Evolutionary conservation across 1,284 basidiomycete genomes (phyloP).

Genomic region (Chondrostereum purpureum): DNA sequence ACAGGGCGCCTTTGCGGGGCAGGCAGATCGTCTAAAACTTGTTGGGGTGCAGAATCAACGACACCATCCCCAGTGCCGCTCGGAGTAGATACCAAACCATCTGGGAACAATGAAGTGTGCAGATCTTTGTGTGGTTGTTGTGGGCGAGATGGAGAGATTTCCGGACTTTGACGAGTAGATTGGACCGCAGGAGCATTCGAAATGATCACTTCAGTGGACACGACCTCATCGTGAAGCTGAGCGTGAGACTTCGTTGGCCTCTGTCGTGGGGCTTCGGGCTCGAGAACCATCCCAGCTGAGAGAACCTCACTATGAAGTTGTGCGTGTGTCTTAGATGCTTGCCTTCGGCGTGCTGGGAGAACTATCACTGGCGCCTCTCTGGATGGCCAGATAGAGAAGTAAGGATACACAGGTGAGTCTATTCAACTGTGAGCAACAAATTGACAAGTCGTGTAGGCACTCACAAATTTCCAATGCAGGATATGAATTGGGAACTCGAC

Average conservation of each 20-base stretch:
- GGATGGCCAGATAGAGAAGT: conserved; percentile 33
- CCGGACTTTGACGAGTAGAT: no score
- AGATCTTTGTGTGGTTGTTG: conserved; percentile 20
- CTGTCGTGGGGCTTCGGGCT: no score
- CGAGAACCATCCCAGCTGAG: no score
- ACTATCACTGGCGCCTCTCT: no score
- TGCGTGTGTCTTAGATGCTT: conserved; percentile 4
- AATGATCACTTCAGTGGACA: no score
- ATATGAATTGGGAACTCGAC: no score
- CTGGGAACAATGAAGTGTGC: conserved; percentile 26
- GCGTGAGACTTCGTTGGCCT: conserved; percentile 5
- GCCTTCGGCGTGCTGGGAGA: no score
- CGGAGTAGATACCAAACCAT: conserved; percentile 23
- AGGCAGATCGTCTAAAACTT: no score
- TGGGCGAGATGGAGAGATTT: no score
- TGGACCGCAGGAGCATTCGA: no score
- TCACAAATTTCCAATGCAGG: no score
- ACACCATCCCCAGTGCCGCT: conserved; percentile 17
- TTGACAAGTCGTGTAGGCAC: no score
- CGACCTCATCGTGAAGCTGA: conserved; percentile 1
- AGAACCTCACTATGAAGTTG: neutral
- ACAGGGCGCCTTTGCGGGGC: neutral
- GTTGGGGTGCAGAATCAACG: neutral
- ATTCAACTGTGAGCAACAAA: conserved; percentile 3
- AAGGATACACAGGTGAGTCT: conserved; percentile 32